Evolutionary conservation across 1,139 yeast species (phyloP).

Genomic region (Saccharomyces hybrid): DNA sequence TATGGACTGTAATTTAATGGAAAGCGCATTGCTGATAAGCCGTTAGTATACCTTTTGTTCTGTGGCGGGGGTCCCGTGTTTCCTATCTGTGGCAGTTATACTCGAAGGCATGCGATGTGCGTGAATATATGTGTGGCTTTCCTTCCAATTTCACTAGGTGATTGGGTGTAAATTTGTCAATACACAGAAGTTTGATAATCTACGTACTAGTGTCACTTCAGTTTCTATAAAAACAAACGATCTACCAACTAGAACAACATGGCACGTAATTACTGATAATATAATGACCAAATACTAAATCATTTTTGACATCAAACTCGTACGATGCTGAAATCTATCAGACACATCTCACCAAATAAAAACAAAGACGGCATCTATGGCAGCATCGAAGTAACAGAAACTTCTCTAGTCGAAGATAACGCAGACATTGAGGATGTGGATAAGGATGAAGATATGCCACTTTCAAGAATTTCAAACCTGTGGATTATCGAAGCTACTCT

Average conservation of each 20-base stretch:
- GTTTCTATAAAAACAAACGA: not conserved
- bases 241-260: not conserved
- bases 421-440: not conserved
- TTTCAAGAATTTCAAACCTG: conserved; percentile 9
- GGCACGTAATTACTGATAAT: not conserved
- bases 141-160: not conserved
- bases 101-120: not conserved
- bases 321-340: not conserved
- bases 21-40: not conserved
- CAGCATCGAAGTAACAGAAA: not conserved
- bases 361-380: not conserved
- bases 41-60: not conserved
- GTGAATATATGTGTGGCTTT: not conserved
- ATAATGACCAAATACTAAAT: not conserved
- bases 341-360: not conserved
- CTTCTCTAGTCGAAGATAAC: not conserved
- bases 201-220: not conserved
- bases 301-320: not conserved
- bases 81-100: not conserved
- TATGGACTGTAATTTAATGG: no score
- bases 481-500: conserved; percentile 15
- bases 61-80: not conserved
- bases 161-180: not conserved
- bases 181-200: not conserved
- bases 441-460: conserved; percentile 6